These are phyloP conservation scores for Geotrichum histeridarum DNA, from an alignment of 1,139 yeast species.

Conservation along the genomic window DNA sequence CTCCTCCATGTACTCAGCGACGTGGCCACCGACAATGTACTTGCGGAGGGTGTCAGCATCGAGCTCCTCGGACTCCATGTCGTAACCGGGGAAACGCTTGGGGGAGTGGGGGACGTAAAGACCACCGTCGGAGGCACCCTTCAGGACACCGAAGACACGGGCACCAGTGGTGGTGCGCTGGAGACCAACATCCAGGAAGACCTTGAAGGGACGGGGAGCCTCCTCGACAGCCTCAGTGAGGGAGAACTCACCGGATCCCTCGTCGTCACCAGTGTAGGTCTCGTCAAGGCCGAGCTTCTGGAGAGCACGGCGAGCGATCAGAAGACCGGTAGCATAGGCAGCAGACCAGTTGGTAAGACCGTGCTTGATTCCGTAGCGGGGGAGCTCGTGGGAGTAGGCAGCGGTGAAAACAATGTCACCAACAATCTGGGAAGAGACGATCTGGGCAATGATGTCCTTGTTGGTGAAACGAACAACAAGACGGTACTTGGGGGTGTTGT, in stretches of 20 bases:
- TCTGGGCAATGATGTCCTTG: conserved; percentile 98
- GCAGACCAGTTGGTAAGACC: conserved; percentile 99
- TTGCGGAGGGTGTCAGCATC: conserved; percentile 97
- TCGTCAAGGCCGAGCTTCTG: conserved; percentile 97
- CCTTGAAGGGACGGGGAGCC: conserved; percentile 99
- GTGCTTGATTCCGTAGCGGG: conserved; percentile 94
- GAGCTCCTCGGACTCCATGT: conserved; percentile 95
- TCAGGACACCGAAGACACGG: conserved; percentile 97
- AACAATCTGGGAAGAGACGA: conserved; percentile 90
- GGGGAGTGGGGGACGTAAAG: conserved; percentile 98
- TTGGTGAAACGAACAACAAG: conserved; percentile 99
- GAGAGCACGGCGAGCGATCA: conserved; percentile 98
- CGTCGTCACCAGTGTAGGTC: conserved; percentile 98
- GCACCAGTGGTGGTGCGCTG: conserved; percentile 99
- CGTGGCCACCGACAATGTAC: conserved; percentile 99
- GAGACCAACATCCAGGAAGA: conserved; percentile 97
- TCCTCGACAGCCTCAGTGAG: conserved; percentile 99
- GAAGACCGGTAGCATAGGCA: conserved; percentile 98
- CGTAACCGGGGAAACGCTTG: conserved; percentile 99
- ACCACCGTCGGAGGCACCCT: conserved; percentile 99
- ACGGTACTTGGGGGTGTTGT: conserved; percentile 99
- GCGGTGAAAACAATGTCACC: conserved; percentile 96
- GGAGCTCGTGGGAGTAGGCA: conserved; percentile 98
- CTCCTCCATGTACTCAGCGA: conserved; percentile 99
- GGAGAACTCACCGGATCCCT: conserved; percentile 98